A percentile compares a stretch with the other conserved stretches of the same genome.
These are phyloP conservation scores for Colletotrichum australisinense DNA, from an alignment of 2,329 filamentous ascomycete genomes.

Conservation along the genomic window DNA sequence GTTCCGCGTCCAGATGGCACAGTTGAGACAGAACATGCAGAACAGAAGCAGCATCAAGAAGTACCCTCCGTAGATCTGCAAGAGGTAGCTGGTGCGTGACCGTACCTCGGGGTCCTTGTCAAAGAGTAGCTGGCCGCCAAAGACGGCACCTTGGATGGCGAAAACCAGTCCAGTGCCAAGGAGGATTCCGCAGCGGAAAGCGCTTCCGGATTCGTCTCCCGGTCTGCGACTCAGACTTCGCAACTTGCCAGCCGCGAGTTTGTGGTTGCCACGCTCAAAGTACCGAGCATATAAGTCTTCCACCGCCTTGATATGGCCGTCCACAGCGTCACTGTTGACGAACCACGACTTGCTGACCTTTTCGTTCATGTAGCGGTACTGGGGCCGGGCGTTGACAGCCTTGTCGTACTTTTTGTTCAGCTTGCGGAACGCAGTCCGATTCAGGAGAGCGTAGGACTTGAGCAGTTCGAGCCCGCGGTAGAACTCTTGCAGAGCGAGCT, in stretches of 20 bases:
- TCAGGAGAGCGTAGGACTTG: constrained; percentile 90
- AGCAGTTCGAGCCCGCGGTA: constrained; percentile 92
- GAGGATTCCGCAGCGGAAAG: constrained; percentile 73
- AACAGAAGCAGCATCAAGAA: constrained; percentile 86
- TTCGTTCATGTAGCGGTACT: constrained; percentile 86
- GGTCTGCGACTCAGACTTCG: constrained; percentile 75
- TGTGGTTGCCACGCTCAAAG: constrained; percentile 93
- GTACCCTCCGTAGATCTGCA: constrained; percentile 94
- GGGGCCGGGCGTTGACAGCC: constrained; percentile 80
- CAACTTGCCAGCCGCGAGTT: constrained; percentile 89
- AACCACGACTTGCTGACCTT: constrained; percentile 94
- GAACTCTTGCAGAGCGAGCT: constrained; percentile 90
- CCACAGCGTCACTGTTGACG: constrained; percentile 86
- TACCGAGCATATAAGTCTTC: constrained; percentile 96
- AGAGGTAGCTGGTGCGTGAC: constrained; percentile 72
- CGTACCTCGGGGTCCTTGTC: constrained; percentile 59
- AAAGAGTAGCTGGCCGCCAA: constrained; percentile 66
- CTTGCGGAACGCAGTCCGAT: constrained; percentile 93
- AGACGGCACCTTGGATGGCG: constrained; percentile 72
- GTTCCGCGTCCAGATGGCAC: constrained; percentile 82
- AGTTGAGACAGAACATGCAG: constrained; percentile 86
- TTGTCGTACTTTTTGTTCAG: constrained; percentile 99
- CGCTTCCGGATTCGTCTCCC: constrained; percentile 65
- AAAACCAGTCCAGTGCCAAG: constrained; percentile 77
- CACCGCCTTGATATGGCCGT: constrained; percentile 81